Evolutionary conservation across 2,329 filamentous ascomycete species (phyloP).

Genomic region (Cryphonectria naterciae): DNA sequence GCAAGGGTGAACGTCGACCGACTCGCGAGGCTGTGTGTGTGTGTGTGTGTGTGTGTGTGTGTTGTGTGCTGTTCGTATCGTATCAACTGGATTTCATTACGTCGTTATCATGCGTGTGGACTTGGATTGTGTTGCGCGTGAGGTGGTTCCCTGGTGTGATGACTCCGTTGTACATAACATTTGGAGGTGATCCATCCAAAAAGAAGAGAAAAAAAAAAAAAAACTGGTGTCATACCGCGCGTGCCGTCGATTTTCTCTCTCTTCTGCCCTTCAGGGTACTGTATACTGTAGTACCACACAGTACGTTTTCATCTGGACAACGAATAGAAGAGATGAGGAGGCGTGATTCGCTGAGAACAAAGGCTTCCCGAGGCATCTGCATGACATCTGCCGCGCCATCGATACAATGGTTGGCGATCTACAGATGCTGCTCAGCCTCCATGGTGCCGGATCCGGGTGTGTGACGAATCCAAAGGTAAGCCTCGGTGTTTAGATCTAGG

Average conservation of each 20-base stretch:
- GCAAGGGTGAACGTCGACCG: constrained; percentile 2
- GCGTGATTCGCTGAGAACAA: neutral
- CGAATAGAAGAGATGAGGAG: neutral
- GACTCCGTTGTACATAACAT: neutral
- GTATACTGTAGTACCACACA: too few species aligned
- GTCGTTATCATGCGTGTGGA: constrained; percentile 10
- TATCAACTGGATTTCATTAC: constrained; percentile 9
- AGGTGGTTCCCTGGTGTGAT: neutral
- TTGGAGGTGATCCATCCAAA: neutral
- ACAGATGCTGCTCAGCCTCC: neutral
- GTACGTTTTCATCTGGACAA: too few species aligned
- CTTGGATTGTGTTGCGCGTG: neutral
- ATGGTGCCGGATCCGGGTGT: neutral
- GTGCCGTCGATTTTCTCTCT: neutral
- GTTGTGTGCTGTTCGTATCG: neutral
- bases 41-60: too few species aligned
- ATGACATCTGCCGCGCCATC: constrained; percentile 1
- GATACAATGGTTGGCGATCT: neutral
- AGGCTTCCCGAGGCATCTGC: neutral
- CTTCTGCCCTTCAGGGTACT: too few species aligned
- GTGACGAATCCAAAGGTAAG: neutral
- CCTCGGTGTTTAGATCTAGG: neutral
- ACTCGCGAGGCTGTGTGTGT: neutral
- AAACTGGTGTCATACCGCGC: neutral
- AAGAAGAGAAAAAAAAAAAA: too few species aligned